Evolutionary conservation across 257 asterid species (phyloP), one percentile per base, ranked within the genome.

Genomic region (Capsicum rhomboideum): DNA sequence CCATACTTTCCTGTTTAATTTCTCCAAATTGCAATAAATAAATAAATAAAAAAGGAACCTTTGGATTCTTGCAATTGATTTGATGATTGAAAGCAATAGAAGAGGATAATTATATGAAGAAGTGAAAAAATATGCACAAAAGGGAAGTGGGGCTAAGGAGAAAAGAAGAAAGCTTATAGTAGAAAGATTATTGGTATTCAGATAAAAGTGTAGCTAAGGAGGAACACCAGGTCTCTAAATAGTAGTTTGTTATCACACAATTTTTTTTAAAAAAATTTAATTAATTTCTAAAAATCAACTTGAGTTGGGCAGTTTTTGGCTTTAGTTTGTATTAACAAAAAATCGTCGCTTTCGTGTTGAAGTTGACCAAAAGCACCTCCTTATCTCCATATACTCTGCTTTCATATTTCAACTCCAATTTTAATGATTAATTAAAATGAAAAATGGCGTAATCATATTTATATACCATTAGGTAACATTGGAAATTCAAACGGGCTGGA

Each of bases 191-290:
- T 77, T 77, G 56, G 84, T 81, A 66, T 61, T 26, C 56, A 40
- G 61, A 81, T 87, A 40, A 88, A 84, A 87, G 86, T 84, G 84
- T 86, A 79, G 83, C 83, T 83, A 23, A 55, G 89, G 68, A 78
- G 89, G 86, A 86, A 87, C 84, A 86, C 63, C 23, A 86, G 85
- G 79, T 88, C 91, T 90, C 84, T 85, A 90, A 84, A 90, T 84
- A 88, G 88, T 78, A 81, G 90, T 85, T 87, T 84, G 80, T 7
- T 18, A 42, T 83, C 83, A 78, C 91, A 88, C 86, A 86, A 31
- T 31, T 31, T 31, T 31, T 31, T 31, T 31, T 31, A 23, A 63
- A 1, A 26, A 64, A 16, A 29, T 3, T 31, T 14, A 31, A 5
- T 71, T 40, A 12, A n/a, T 80, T 34, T 40, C 10, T n/a, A 81